Conservation (phyloP, 1,284 basidiomycete species). For the Rhodotorula sp. region DNA sequence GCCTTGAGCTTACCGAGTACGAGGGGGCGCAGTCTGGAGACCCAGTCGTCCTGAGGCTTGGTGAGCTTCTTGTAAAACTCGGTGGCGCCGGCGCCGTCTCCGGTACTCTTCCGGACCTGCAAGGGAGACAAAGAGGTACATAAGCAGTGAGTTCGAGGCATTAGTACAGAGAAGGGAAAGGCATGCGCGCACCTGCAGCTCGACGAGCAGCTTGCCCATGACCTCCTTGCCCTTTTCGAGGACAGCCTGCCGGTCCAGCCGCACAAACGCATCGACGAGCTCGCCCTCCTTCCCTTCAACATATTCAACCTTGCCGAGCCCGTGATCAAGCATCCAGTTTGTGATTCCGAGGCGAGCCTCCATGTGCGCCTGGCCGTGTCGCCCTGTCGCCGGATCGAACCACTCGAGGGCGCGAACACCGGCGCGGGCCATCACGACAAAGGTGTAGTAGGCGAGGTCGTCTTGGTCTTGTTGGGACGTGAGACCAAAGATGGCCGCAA, state of each 20-base stretch:
- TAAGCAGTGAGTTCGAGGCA: not conserved
- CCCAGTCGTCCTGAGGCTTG: conserved; percentile 66
- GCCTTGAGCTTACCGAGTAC: conserved; percentile 56
- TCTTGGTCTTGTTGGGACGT: conserved; percentile 63
- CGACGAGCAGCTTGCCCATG: conserved; percentile 67
- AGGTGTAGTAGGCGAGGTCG: conserved; percentile 74
- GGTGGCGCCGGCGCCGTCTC: conserved; percentile 68
- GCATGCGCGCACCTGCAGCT: conserved; percentile 65
- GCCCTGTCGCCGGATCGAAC: conserved; percentile 72
- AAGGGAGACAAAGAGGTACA: not conserved
- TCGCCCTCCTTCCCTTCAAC: conserved; percentile 56
- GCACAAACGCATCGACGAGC: conserved; percentile 67
- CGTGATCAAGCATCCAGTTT: conserved; percentile 67
- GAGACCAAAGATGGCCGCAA: conserved; percentile 76
- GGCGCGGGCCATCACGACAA: conserved; percentile 77
- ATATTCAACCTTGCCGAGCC: conserved; percentile 68
- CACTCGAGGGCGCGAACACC: conserved; percentile 67
- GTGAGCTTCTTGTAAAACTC: conserved; percentile 72
- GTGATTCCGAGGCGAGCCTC: conserved; percentile 68
- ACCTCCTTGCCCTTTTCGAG: conserved; percentile 63
- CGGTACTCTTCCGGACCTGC: conserved; percentile 62
- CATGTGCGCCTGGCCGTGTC: conserved; percentile 79
- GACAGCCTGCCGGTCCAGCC: conserved; percentile 66
- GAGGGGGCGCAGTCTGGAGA: conserved; percentile 68
- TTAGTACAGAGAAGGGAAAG: not conserved